Percentiles rank a stretch among this genome's conserved stretches.
phyloP scores from a whole-genome alignment of 2,329 filamentous ascomycete genomes.

The Pseudogymnoascus sp. region DNA sequence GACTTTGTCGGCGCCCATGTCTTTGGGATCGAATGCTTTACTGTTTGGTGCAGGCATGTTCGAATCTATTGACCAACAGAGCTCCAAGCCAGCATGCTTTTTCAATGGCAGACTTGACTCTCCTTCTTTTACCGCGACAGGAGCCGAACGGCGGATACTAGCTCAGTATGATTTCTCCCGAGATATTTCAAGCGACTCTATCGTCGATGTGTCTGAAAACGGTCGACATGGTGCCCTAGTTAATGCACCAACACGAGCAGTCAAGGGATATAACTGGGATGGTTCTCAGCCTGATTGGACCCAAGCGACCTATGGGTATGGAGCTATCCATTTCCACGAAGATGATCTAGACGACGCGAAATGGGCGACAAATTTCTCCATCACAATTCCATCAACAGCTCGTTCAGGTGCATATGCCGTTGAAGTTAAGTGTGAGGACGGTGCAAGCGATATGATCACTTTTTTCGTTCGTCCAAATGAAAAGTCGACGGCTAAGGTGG shows the following conservation, averaged over 20 bases:
- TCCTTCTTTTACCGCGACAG: conserved; percentile 13
- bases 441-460: conserved; percentile 23
- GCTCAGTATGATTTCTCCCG: conserved; percentile 21
- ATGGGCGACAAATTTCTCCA: conserved; percentile 28
- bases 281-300: conserved; percentile 28
- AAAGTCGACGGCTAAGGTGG: conserved; percentile 16
- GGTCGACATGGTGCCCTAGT: conserved; percentile 23
- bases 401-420: conserved; percentile 26
- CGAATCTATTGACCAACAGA: neutral
- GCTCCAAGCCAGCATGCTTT: conserved; percentile 8
- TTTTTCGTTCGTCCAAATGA: conserved; percentile 28
- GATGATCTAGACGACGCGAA: conserved; percentile 31
- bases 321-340: conserved; percentile 33
- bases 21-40: neutral
- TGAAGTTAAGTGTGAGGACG: conserved; percentile 20
- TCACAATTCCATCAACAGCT: conserved; percentile 19
- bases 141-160: conserved; percentile 1
- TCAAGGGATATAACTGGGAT: conserved; percentile 29
- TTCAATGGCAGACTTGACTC: conserved; percentile 20
- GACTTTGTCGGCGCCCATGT: neutral
- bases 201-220: conserved; percentile 23
- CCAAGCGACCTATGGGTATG: conserved; percentile 27
- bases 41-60: conserved; percentile 10
- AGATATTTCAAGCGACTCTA: conserved; percentile 20
- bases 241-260: conserved; percentile 29